Percentiles rank a stretch among this genome's conserved stretches.
These are phyloP conservation scores for Agaricus sinodeliciosus DNA, from an alignment of 768 basidiomycete genomes.

Conservation along the genomic window DNA sequence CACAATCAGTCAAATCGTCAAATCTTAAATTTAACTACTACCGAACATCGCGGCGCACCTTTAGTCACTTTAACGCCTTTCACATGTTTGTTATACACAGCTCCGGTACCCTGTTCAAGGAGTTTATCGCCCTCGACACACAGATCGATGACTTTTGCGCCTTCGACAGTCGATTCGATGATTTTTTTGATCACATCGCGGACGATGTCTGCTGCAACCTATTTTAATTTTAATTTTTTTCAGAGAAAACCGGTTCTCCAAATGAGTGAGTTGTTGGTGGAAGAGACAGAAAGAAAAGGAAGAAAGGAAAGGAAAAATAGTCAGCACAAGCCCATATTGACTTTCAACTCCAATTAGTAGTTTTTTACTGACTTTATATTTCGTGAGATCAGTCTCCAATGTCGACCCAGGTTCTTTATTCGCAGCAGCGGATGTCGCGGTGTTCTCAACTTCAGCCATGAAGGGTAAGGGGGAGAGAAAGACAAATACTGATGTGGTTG, in stretches of 20 bases:
- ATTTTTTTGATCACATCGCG: conserved; percentile 81
- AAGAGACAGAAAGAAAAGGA: neutral
- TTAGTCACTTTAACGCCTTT: conserved; percentile 86
- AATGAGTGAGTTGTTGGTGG: neutral
- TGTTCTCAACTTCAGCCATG: conserved; percentile 56
- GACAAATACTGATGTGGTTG: neutral
- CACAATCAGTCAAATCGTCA: no score
- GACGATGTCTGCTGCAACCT: conserved; percentile 92
- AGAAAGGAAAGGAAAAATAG: neutral
- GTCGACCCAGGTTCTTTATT: conserved; percentile 50
- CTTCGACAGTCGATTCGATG: conserved; percentile 68
- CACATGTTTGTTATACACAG: conserved; percentile 84
- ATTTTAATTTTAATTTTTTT: neutral
- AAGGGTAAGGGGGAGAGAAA: no score
- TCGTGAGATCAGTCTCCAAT: conserved; percentile 71
- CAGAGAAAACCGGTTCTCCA: no score
- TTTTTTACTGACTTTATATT: conserved; percentile 68
- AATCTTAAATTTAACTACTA: no score
- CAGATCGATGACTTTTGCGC: conserved; percentile 84
- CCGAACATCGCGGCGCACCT: no score
- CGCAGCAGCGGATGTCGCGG: conserved; percentile 31
- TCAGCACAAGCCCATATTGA: neutral
- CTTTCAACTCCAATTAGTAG: neutral
- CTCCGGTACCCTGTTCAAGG: conserved; percentile 77
- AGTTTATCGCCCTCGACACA: conserved; percentile 92